Evolutionary conservation across 495 filamentous ascomycete genomes (phyloP).

Genomic region (Talaromyces liani): DNA sequence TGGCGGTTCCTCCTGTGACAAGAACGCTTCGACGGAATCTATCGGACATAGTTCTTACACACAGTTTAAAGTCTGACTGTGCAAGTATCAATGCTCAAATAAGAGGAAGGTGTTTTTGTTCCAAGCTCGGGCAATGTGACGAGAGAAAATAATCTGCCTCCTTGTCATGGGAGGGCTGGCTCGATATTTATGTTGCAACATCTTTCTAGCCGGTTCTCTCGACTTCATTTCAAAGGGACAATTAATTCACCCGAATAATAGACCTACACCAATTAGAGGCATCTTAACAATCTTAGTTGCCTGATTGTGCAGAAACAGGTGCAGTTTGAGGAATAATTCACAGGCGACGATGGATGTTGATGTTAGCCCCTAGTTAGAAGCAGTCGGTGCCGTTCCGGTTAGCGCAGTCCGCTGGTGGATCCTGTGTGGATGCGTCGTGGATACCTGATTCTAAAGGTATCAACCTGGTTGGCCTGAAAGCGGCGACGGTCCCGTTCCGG

Average conservation of each 20-base stretch:
- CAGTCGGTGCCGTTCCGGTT: background rate
- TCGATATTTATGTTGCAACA: background rate
- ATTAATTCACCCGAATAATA: background rate
- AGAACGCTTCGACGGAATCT: conserved; percentile 24
- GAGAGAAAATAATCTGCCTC: background rate
- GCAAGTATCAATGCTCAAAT: background rate
- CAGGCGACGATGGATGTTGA: background rate
- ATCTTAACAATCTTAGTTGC: background rate
- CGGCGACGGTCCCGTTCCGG: conserved; percentile 3
- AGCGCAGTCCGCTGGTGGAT: background rate
- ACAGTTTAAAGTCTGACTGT: background rate
- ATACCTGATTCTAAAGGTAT: background rate
- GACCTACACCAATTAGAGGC: background rate
- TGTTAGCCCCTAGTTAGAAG: background rate
- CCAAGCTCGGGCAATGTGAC: background rate
- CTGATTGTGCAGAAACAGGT: background rate
- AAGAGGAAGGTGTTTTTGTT: background rate
- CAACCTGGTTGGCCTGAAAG: background rate
- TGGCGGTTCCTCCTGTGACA: conserved; percentile 36
- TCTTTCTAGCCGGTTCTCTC: background rate
- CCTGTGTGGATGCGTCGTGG: background rate
- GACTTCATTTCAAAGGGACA: background rate
- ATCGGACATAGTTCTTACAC: background rate
- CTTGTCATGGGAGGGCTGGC: background rate
- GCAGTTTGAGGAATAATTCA: background rate